These are phyloP conservation scores for Nemophila menziesii DNA, from an alignment of 257 asterid species.

Conservation along the genomic window DNA sequence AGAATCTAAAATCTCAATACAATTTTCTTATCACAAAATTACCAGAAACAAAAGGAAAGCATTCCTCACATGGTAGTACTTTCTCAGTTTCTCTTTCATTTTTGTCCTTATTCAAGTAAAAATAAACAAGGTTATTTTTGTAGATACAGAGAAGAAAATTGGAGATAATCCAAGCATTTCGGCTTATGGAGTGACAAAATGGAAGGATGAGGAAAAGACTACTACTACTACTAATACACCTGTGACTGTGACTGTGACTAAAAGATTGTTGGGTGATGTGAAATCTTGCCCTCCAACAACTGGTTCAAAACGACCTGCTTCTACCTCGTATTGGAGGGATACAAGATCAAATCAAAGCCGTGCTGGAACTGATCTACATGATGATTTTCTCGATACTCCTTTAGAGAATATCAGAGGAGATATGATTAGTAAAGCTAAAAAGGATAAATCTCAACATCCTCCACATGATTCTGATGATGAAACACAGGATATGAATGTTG, in stretches of 20 bases:
- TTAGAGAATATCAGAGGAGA: constrained; percentile 50
- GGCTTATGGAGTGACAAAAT: constrained; percentile 22
- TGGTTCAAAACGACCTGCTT: constrained; percentile 70
- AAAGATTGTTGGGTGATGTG: constrained; percentile 22
- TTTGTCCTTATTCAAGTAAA: background rate
- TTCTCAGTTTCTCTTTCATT: constrained; percentile 11
- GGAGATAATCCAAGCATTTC: constrained; percentile 18
- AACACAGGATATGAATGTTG: constrained; percentile 52
- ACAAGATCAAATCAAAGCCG: constrained; percentile 85
- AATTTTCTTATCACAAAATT: constrained; percentile 35
- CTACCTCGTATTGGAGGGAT: constrained; percentile 72
- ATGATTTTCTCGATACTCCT: constrained; percentile 92
- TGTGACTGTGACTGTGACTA: constrained; percentile 30
- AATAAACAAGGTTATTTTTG: no score
- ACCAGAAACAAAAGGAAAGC: constrained; percentile 26
- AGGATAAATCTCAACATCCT: constrained; percentile 22
- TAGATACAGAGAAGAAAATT: constrained; percentile 30
- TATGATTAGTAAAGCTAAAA: constrained; percentile 33
- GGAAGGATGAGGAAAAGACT: constrained; percentile 23
- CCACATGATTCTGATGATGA: constrained; percentile 48
- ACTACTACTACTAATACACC: constrained; percentile 27
- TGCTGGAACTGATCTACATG: constrained; percentile 72
- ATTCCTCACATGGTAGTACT: constrained; percentile 44
- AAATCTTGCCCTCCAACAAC: constrained; percentile 50
- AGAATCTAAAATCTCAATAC: constrained; percentile 61